These are phyloP conservation scores for Coniochaeta ligniaria DNA, from an alignment of 2,329 filamentous ascomycete genomes.

Conservation along the genomic window DNA sequence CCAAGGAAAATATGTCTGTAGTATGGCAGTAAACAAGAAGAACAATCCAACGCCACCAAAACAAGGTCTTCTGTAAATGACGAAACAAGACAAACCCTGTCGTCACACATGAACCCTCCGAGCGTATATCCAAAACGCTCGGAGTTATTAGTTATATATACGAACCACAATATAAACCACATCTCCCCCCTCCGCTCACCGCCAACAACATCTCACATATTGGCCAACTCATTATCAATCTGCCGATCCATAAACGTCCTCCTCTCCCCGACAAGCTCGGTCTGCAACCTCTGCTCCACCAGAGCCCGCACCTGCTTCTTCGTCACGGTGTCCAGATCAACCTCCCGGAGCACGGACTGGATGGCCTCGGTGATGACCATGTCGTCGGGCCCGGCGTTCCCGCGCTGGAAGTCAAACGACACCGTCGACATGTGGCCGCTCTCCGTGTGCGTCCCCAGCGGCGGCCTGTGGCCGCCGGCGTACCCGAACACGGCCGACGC, in stretches of 20 bases:
- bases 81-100: background rate
- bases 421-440: conserved; percentile 38
- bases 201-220: conserved; percentile 57
- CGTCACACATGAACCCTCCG: conserved; percentile 2
- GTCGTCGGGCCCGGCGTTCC: conserved; percentile 65
- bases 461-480: conserved; percentile 36
- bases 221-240: conserved; percentile 89
- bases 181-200: background rate
- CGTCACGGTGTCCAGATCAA: conserved; percentile 93
- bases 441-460: conserved; percentile 30
- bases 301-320: conserved; percentile 94
- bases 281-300: conserved; percentile 89
- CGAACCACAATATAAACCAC: background rate
- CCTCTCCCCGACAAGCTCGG: conserved; percentile 78
- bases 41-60: background rate
- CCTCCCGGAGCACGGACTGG: conserved; percentile 72
- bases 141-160: conserved; percentile 1
- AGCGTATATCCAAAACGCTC: background rate
- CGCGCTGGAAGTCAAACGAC: conserved; percentile 56
- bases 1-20: background rate
- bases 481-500: conserved; percentile 41
- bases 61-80: background rate
- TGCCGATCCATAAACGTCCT: conserved; percentile 84
- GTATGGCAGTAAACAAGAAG: background rate
- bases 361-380: conserved; percentile 77